Base-by-base conservation (phyloP, 306 rosid species). In the Sophora flavescens region DNA sequence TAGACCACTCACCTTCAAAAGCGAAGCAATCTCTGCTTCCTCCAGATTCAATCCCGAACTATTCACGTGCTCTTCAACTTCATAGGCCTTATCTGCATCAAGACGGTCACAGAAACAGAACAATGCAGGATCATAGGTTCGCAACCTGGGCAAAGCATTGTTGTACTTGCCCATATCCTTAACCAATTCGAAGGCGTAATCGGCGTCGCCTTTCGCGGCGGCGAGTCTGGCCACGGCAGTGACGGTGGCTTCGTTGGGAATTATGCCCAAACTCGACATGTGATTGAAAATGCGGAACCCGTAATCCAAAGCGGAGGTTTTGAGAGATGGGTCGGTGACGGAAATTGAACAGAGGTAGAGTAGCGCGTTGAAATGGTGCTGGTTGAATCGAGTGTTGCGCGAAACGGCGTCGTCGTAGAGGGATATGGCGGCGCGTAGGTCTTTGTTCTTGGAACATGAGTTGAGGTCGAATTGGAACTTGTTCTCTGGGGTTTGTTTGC, bases 261-360 rank as follows among this genome's bases (percentile, higher is more conserved):
- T 58, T 26, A 90, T 42, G 0, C 74, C 83, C 12, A 77, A 44
- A 0, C 86, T 50, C 22, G 69, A 48, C 89, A 95, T 89, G 41
- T 77, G 96, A 71, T 86, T 80, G 78, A 86, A 95, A 1, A 88
- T 45, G 51, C 88, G 90, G 75, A 92, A 89, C 15, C 98, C 97
- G 42, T 86, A 72, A 44, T 72, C 79, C 26, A 89, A 67, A 0
- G 96, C 91, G 1, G 67, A 42, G 1, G 72, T 68, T 54, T 82
- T 91, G 50, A 84, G 83, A 0, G 85, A 90, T 6, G 80, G 76
- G 28, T 89, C 88, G 0, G 86, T 28, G 61, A 88, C 89, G 7
- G 86, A 85, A 32, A 64, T 84, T 51, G 93, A 89, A 71, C 98
- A 95, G 58, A 92, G 93, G 86, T 95, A 89, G 80, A 94, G 97